A percentile compares a stretch with the other conserved stretches of the same genome.
Evolutionary conservation across 2,329 filamentous ascomycete species (phyloP).

Genomic region (Aspergillus puulaauensis): DNA sequence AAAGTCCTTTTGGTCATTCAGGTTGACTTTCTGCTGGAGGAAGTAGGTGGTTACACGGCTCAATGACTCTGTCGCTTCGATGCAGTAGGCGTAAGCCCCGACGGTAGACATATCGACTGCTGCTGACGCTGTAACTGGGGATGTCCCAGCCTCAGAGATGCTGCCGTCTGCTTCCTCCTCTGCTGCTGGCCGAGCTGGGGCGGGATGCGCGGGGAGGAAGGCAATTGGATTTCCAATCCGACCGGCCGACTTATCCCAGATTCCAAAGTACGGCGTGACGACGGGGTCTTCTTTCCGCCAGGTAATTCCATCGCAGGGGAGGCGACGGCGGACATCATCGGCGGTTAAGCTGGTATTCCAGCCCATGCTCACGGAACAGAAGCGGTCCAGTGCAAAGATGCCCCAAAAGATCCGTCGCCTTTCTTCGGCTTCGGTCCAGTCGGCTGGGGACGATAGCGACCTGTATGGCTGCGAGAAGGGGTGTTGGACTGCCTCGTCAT

Average conservation of each 20-base stretch:
- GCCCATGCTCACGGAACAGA: constrained; percentile 36
- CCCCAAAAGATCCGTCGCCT: constrained; percentile 45
- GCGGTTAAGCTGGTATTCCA: constrained; percentile 39
- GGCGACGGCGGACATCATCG: constrained; percentile 37
- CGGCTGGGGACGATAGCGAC: constrained; percentile 27
- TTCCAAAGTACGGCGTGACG: constrained; percentile 46
- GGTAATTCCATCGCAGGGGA: constrained; percentile 43
- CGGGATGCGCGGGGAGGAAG: constrained; percentile 31
- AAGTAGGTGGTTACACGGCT: constrained; percentile 49
- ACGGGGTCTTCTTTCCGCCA: constrained; percentile 45
- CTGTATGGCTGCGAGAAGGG: constrained; percentile 28
- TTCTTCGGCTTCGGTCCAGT: constrained; percentile 41
- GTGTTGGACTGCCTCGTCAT: constrained; percentile 25
- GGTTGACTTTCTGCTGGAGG: constrained; percentile 45
- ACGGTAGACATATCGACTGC: constrained; percentile 39
- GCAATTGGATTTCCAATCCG: constrained; percentile 43
- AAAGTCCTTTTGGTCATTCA: constrained; percentile 41
- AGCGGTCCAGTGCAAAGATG: constrained; percentile 42
- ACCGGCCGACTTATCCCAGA: constrained; percentile 44
- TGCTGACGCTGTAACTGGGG: constrained; percentile 13
- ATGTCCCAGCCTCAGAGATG: constrained; percentile 4
- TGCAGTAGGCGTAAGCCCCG: constrained; percentile 49
- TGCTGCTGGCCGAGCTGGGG: neutral
- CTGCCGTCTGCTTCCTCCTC: neutral
- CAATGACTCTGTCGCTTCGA: constrained; percentile 50